Evolutionary conservation across 257 asterid genomes (phyloP).

Genomic region (Forsythia viridissima): DNA sequence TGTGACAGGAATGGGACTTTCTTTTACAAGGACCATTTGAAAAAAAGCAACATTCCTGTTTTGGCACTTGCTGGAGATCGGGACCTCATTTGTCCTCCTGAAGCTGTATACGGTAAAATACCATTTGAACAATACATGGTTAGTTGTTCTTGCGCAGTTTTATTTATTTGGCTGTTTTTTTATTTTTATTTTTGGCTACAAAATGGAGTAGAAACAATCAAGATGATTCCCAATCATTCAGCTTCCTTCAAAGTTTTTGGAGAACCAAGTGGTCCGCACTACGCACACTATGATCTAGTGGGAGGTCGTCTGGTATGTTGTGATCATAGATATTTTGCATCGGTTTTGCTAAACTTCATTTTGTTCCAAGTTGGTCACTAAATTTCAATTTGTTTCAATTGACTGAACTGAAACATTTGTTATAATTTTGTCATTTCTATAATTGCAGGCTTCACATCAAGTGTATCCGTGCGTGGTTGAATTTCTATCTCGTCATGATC

Average conservation of each 20-base stretch:
- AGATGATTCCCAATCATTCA: conserved; percentile 69
- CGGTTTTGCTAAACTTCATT: neutral
- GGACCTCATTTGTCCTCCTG: conserved; percentile 98
- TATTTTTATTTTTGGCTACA: neutral
- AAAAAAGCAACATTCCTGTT: conserved; percentile 62
- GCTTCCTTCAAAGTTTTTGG: conserved; percentile 81
- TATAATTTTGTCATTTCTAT: neutral
- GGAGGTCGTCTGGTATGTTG: conserved; percentile 83
- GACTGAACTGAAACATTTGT: neutral
- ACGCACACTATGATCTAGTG: conserved; percentile 96
- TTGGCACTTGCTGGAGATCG: conserved; percentile 91
- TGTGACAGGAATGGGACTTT: conserved; percentile 76
- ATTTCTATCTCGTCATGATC: conserved; percentile 25
- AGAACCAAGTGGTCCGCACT: conserved; percentile 80
- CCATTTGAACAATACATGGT: neutral
- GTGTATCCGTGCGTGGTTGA: conserved; percentile 26
- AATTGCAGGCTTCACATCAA: conserved; percentile 27
- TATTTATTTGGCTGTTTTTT: neutral
- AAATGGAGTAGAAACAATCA: conserved; percentile 66
- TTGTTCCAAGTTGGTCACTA: too few relatives aligned
- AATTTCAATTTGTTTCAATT: too few relatives aligned
- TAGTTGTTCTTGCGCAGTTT: neutral
- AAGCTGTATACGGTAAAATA: conserved; percentile 73
- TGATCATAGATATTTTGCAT: neutral
- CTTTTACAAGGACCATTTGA: conserved; percentile 80